Evolutionary conservation across 2,329 filamentous ascomycete species (phyloP), one percentile per base, ranked within the genome.

Genomic region (Diaporthe sp.): DNA sequence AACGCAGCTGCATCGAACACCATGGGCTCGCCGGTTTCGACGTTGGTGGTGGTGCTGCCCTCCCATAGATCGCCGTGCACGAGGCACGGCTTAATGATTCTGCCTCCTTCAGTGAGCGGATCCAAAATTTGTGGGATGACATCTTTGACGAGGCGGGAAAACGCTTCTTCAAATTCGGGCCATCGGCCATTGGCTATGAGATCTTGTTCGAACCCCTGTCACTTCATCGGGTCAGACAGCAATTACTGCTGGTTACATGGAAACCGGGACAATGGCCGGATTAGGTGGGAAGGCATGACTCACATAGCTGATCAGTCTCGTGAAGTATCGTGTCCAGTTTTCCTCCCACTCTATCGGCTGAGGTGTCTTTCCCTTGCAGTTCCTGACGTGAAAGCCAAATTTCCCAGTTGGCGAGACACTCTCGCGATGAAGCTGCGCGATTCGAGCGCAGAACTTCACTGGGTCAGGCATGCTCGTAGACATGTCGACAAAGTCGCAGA

Each of bases 51-150:
- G 12, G 66, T 69, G 3, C 55, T 69, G 15, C 52, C 66, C 2
- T 69, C 66, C 66, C 66, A 69, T 8, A 69, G 30, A 33, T 69
- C 66, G 3, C 66, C 47, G 10, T 69, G 66, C 5, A 69, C 66
- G 4, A 69, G 52, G 38, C 66, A 69, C 4, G 66, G 66, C 35
- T 69, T 69, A 12, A 69, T 25, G 1, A 13, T 40, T 38, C 66
- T 69, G 8, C 66, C 47, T 28, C 19, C 66, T 54, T 38, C n/a
- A 7, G 47, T 52, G 10, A 69, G 47, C 1, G 66, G 66, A 19
- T 69, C 45, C 7, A 69, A 2, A 7, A 69, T 54, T 5, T 57
- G 66, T 19, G 66, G 66, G 9, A 69, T 69, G 28, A 38, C 66
- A 13, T 69, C 25, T 7, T 38, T 38, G n/a, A 55, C 15, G n/a